Base-by-base conservation (phyloP, 306 rosid species). In the Pyrus bretschneideri region DNA sequence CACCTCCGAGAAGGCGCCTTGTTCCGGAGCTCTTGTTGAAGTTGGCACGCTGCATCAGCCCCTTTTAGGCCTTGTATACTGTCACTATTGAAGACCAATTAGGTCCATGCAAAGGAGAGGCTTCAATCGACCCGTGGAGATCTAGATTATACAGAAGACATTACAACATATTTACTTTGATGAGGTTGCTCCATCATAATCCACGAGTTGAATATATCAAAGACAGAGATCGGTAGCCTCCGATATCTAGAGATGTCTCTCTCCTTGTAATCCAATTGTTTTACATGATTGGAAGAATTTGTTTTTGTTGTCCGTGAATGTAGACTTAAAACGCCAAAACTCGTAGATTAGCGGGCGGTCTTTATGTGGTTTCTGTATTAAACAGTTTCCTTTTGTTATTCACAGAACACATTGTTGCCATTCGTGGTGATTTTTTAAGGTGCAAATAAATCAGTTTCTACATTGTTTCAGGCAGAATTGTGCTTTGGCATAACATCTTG, bases 11-110 rank as follows among this genome's bases (percentile, higher is more conserved):
- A 83, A 85, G 78, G 72, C 92, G 97, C 74, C 83, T 88, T 42
- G 93, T 88, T 81, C 99, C 99, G 4, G 97, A 92, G 91, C 51
- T 92, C 54, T 86, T 95, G 82, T 85, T 95, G 51, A 78, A 82
- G 75, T 69, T 95, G 74, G 99, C 97, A 19, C 67, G 82, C 76
- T 65, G 76, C 74, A 86, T 90, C 68, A 90, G 97, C 83, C 99
- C 99, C 67, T 95, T 95, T 83, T 95, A 82, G 75, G 17, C 62
- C 29, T 57, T 44, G 27, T n/a, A 19, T 9, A 19, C 46, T 21
- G 61, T 21, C 78, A 18, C 13, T 7, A 5, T 30, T 19, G 4
- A 29, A 29, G 22, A 45, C n/a, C 70, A 62, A 2, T 61, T 44
- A 12, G 4, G 33, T 46, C n/a, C 54, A 21, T 67, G 51, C 23